Evolutionary conservation across 495 filamentous ascomycete genomes (phyloP).

Genomic region (Articulospora tetracladia): DNA sequence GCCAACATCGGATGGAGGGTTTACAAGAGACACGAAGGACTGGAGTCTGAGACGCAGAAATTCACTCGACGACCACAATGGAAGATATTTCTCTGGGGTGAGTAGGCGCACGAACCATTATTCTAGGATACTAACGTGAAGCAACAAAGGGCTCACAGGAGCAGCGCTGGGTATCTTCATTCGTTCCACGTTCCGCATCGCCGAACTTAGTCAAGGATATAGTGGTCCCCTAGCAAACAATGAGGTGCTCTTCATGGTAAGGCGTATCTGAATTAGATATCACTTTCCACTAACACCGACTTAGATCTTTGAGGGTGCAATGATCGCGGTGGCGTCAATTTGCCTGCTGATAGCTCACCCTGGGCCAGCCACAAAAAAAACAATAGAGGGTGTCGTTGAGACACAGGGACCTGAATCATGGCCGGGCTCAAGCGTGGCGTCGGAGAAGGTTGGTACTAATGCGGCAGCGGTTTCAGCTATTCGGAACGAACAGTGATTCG

Average conservation of each 20-base stretch:
- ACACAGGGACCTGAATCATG: too few relatives aligned
- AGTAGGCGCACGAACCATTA: too few relatives aligned
- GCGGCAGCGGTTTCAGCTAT: too few relatives aligned
- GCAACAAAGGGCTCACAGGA: neutral
- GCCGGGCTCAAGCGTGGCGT: too few relatives aligned
- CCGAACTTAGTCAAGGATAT: constrained; percentile 31
- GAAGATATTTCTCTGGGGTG: constrained; percentile 7
- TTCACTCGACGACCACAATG: too few relatives aligned
- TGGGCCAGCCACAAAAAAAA: too few relatives aligned
- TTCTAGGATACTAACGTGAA: neutral
- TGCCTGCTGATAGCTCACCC: constrained; percentile 27
- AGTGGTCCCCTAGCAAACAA: constrained; percentile 26
- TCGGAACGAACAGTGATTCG: too few relatives aligned
- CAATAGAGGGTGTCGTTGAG: too few relatives aligned
- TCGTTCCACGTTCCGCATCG: constrained; percentile 28
- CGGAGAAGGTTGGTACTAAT: too few relatives aligned
- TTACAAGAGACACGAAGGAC: neutral
- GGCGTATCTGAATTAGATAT: too few relatives aligned
- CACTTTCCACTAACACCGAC: too few relatives aligned
- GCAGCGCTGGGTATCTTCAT: constrained; percentile 31
- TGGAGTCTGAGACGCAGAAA: too few relatives aligned
- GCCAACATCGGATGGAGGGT: constrained; percentile 33
- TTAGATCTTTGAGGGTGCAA: constrained; percentile 32
- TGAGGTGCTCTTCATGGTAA: constrained; percentile 29
- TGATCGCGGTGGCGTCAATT: constrained; percentile 28